Percentiles rank a stretch among this genome's conserved stretches.
phyloP scores from a whole-genome alignment of 345 rosid genomes.

The Luvunga scandens region DNA sequence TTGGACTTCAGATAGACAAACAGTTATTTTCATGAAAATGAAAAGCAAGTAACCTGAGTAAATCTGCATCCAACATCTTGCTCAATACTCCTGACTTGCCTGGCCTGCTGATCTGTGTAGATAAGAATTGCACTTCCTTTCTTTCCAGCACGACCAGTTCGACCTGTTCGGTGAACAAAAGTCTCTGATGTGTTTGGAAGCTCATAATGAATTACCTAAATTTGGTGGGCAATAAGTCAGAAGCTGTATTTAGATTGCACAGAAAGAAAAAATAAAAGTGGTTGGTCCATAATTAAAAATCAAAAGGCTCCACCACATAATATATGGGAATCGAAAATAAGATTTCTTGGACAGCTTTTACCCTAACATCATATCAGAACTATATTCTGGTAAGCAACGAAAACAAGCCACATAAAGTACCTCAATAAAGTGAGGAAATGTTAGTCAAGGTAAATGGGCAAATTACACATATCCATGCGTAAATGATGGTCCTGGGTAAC shows the following conservation, averaged over 20 bases:
- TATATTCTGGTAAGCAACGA: not conserved
- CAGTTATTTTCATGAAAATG: not conserved
- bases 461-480: not conserved
- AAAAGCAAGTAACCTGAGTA: conserved; percentile 51
- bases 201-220: conserved; percentile 84
- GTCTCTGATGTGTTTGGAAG: conserved; percentile 87
- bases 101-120: conserved; percentile 63
- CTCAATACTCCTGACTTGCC: conserved; percentile 64
- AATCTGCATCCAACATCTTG: conserved; percentile 92
- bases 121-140: conserved; percentile 88
- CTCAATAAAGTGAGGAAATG: not conserved
- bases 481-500: not conserved
- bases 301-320: not conserved
- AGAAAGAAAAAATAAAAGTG: not conserved
- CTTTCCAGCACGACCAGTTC: conserved; percentile 99
- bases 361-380: too few relatives aligned
- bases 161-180: conserved; percentile 96
- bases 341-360: not conserved
- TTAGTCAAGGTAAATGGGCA: not conserved
- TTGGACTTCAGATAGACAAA: not conserved
- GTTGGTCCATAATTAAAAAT: not conserved
- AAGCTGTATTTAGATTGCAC: not conserved
- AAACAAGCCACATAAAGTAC: not conserved
- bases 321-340: not conserved
- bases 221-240: not conserved